Percentiles rank a stretch among this genome's conserved stretches.
Conservation (phyloP, 2,329 filamentous ascomycete species). For the Akanthomyces dipterigenus region DNA sequence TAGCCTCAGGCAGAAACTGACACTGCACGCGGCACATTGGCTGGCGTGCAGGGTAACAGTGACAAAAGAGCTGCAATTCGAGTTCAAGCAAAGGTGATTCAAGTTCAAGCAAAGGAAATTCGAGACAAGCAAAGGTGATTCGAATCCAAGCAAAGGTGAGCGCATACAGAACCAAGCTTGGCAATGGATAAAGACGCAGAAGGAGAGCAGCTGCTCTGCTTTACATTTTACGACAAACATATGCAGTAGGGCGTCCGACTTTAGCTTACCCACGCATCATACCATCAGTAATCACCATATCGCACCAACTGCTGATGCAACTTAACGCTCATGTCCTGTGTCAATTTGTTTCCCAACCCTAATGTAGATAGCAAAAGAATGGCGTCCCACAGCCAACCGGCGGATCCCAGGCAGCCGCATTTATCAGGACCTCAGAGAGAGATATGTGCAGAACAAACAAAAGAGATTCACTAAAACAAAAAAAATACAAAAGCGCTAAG, state of each 20-base stretch:
- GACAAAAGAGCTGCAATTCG: not conserved
- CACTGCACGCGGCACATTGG: not conserved
- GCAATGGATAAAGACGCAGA: too few species aligned
- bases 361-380: constrained; percentile 6
- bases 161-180: not conserved
- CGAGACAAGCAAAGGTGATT: too few species aligned
- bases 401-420: not conserved
- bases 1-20: not conserved
- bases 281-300: too few species aligned
- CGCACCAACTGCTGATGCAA: not conserved
- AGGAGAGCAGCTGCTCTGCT: too few species aligned
- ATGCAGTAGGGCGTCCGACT: too few species aligned
- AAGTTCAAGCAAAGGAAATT: too few species aligned
- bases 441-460: not conserved
- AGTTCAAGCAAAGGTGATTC: not conserved
- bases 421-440: not conserved
- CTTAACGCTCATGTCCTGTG: not conserved
- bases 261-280: not conserved
- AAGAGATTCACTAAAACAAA: not conserved
- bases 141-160: not conserved
- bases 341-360: constrained; percentile 11
- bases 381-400: not conserved
- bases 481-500: constrained; percentile 7
- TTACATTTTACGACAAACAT: too few species aligned
- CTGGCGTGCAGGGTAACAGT: not conserved